These are phyloP conservation scores for Diplotaxis tenuifolia DNA, from an alignment of 345 rosid genomes.

Conservation along the genomic window DNA sequence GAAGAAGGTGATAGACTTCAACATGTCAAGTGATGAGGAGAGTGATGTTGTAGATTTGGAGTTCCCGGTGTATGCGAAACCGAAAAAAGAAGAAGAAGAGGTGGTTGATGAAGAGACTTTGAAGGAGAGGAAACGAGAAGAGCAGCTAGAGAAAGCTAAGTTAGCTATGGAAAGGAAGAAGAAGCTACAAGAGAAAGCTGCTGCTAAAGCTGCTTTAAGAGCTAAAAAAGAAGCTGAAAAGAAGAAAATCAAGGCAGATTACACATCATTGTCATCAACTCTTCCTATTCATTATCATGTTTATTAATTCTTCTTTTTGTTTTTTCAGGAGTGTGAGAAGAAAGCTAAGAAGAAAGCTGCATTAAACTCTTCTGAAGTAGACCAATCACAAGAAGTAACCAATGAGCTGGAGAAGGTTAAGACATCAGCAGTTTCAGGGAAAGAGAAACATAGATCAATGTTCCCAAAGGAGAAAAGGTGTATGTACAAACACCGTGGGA, in stretches of 20 bases:
- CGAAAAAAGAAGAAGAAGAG: constrained; percentile 43
- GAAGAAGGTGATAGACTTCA: constrained; percentile 34
- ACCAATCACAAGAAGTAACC: constrained; percentile 39
- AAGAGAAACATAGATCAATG: constrained; percentile 40
- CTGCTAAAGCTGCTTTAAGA: constrained; percentile 81
- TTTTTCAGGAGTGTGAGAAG: constrained; percentile 82
- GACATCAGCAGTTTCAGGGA: constrained; percentile 26
- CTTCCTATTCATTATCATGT: not conserved
- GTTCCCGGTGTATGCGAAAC: constrained; percentile 33
- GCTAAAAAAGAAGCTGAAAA: constrained; percentile 94
- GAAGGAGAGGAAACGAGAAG: constrained; percentile 84
- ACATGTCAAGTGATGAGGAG: constrained; percentile 40
- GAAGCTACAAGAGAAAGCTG: constrained; percentile 84
- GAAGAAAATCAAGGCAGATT: constrained; percentile 83
- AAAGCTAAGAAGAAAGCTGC: constrained; percentile 80
- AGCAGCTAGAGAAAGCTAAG: constrained; percentile 79
- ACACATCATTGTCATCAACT: not conserved
- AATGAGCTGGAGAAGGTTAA: constrained; percentile 53
- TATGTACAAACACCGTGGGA: constrained; percentile 50
- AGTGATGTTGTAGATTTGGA: constrained; percentile 41
- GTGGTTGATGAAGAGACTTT: constrained; percentile 64
- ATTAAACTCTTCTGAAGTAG: constrained; percentile 33
- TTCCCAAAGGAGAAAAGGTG: constrained; percentile 46
- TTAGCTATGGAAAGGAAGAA: constrained; percentile 92
- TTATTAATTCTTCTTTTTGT: not conserved